Evolutionary conservation across 345 rosid genomes (phyloP).

Genomic region (Bretschneidera sinensis): DNA sequence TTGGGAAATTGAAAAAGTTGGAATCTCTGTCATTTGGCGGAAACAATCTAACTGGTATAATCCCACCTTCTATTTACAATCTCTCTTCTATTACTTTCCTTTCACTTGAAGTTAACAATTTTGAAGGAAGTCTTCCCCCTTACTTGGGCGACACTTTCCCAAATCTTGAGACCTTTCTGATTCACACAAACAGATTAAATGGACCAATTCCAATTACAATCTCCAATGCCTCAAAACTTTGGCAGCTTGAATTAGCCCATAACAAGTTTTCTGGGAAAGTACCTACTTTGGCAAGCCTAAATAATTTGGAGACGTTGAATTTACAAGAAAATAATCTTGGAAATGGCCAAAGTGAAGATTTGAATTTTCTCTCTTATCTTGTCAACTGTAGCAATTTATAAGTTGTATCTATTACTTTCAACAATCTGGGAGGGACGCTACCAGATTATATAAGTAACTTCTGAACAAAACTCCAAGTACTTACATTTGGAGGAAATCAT

Average conservation of each 20-base stretch:
- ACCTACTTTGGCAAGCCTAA: constrained; percentile 16
- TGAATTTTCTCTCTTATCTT: constrained; percentile 15
- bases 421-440: constrained; percentile 8
- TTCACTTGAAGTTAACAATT: fast-evolving
- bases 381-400: constrained; percentile 3
- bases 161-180: constrained; percentile 5
- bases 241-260: not conserved
- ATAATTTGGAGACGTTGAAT: constrained; percentile 1
- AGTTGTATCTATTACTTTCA: not conserved
- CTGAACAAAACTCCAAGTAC: not conserved
- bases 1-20: not conserved
- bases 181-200: constrained; percentile 16
- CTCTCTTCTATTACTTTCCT: not conserved
- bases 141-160: constrained; percentile 13
- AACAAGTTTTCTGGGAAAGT: constrained; percentile 16
- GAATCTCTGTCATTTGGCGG: not conserved
- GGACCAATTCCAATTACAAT: constrained; percentile 28
- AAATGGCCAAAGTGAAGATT: not conserved
- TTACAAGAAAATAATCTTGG: not conserved
- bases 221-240: constrained; percentile 25
- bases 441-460: constrained; percentile 3
- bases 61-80: constrained; percentile 27
- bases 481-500: not conserved
- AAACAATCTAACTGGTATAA: constrained; percentile 10
- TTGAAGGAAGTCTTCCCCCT: constrained; percentile 28